Base-by-base conservation (phyloP, 306 rosid species). In the Fragaria vesca region DNA sequence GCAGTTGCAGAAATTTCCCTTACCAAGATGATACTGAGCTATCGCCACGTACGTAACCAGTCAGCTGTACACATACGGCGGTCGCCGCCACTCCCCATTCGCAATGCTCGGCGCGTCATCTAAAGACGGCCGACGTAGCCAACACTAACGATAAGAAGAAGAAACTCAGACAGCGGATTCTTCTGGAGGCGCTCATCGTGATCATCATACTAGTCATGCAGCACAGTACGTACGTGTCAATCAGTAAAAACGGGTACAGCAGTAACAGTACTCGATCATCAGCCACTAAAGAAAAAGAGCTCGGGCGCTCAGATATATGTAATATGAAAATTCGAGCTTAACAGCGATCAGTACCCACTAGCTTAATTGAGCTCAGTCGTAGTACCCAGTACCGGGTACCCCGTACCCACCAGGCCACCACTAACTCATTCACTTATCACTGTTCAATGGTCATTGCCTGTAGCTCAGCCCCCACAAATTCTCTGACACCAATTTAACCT, bases 241-340 rank as follows among this genome's bases (percentile, higher is more conserved):
- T 34, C 13, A 34, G 8, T 24, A 16, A 32, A 5, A 63, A 26
- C 30, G 17, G 36, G 18, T 12, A 32, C 45, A 30, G n/a, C 43
- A 40, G 8, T 40, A 40, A 40, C 43, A 40, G 43, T 62, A 62
- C 68, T 30, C 42, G 9, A 28, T 15, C 21, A 32, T 63, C 45
- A 34, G 13, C 24, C 20, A 16, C 69, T 60, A 8, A 32, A 63
- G 28, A 36, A 38, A 66, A 66, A 3, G 71, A 18, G 6, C 4
- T 36, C 38, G 5, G 3, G 66, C 38, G 7, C 45, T 20, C 6
- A 20, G 47, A 66, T 40, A 8, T 10, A 61, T 2, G 40, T 70
- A 45, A 7, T 73, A 52, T 66, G 6, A 66, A 79, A 73, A 79
- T 52, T 51, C 78, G 83, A 66, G 83, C 83, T 38, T 66, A 6